These are phyloP conservation scores for Magnusiomyces clavatus DNA, from an alignment of 1,139 yeast genomes.

Conservation along the genomic window DNA sequence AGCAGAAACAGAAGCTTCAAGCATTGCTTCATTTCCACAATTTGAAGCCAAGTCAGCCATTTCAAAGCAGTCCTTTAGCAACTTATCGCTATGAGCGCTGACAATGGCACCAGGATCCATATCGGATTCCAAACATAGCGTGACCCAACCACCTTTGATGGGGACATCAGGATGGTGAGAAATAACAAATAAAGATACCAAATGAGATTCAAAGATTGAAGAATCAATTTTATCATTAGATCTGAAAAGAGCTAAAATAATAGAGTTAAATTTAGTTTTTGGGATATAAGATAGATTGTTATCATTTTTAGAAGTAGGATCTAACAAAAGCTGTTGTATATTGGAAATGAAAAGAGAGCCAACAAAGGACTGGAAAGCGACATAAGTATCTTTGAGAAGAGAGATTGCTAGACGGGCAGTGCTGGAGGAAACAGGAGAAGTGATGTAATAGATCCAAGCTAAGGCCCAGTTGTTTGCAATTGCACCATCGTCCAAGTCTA, in stretches of 20 bases:
- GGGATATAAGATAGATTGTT: slow-evolving; percentile 10
- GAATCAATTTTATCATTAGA: not conserved
- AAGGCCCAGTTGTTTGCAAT: slow-evolving; percentile 20
- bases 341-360: slow-evolving; percentile 9
- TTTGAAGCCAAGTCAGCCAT: slow-evolving; percentile 23
- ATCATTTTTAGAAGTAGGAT: slow-evolving; percentile 9
- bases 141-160: slow-evolving; percentile 68
- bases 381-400: slow-evolving; percentile 7
- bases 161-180: slow-evolving; percentile 44
- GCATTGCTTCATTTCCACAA: slow-evolving; percentile 14
- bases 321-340: slow-evolving; percentile 17
- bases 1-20: slow-evolving; percentile 48
- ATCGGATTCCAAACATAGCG: slow-evolving; percentile 52
- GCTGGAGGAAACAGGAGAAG: slow-evolving; percentile 13
- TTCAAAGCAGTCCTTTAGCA: slow-evolving; percentile 33
- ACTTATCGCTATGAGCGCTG: slow-evolving; percentile 32
- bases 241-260: not conserved
- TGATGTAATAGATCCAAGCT: slow-evolving; percentile 26
- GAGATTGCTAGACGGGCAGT: slow-evolving; percentile 22
- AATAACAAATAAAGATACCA: slow-evolving; percentile 43
- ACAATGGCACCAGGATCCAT: slow-evolving; percentile 62
- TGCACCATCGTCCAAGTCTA: slow-evolving; percentile 21
- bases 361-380: slow-evolving; percentile 15
- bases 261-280: not conserved
- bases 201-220: slow-evolving; percentile 34